Evolutionary conservation across 176 grass and related monocot genomes (phyloP).

Genomic region (Triticum turgidum): DNA sequence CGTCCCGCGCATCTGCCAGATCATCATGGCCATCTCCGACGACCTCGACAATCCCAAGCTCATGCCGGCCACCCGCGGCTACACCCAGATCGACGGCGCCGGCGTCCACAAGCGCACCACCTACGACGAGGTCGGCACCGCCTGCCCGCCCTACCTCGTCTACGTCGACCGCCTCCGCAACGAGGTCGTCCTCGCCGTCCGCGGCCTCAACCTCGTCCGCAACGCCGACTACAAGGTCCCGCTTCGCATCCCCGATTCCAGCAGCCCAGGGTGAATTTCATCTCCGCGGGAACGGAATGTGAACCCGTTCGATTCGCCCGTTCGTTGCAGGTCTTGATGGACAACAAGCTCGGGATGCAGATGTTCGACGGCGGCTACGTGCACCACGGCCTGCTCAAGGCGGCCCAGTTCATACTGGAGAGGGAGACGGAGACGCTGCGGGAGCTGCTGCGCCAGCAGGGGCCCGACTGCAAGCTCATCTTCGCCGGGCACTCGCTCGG

Average conservation of each 20-base stretch:
- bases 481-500: conserved; percentile 91
- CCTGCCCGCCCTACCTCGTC: conserved; percentile 75
- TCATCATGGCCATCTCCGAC: conserved; percentile 81
- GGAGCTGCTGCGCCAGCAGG: conserved; percentile 38
- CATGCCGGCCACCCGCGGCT: conserved; percentile 41
- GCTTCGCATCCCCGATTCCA: neutral
- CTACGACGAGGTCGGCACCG: conserved; percentile 55
- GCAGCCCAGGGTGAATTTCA: neutral
- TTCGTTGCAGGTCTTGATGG: conserved; percentile 62
- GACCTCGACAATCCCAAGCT: conserved; percentile 62
- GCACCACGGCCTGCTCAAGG: conserved; percentile 83
- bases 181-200: conserved; percentile 83
- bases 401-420: conserved; percentile 72
- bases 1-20: conserved; percentile 76
- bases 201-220: conserved; percentile 93
- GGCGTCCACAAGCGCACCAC: conserved; percentile 53
- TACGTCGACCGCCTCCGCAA: conserved; percentile 59
- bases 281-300: neutral
- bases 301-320: neutral
- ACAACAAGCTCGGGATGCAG: conserved; percentile 91
- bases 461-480: conserved; percentile 61
- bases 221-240: conserved; percentile 89
- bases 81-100: conserved; percentile 28
- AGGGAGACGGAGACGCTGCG: conserved; percentile 57
- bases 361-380: conserved; percentile 94